Base-by-base conservation (phyloP, 257 asterid genomes). In the Solanum lignicaule region DNA sequence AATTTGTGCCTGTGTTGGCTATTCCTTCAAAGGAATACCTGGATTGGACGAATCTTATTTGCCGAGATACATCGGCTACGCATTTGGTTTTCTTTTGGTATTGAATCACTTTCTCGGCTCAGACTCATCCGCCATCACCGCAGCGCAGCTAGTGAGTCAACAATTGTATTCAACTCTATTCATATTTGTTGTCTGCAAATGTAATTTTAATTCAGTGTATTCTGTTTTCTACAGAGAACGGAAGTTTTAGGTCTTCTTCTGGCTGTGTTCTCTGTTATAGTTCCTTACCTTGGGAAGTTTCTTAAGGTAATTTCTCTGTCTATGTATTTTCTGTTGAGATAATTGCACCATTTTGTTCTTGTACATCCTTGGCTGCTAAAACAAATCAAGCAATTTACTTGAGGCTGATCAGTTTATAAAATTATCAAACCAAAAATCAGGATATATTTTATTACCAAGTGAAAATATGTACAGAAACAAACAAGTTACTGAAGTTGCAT, bases 21-120 rank as follows among this genome's bases (percentile, higher is more conserved):
- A 23, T 72, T 73, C 43, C 6, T 35, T n/a, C 39, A 21, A 84
- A 95, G 98, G 99, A 86, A 95, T 95, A 86, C 96, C 96, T 89
- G 99, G 99, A 48, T 89, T 95, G 87, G 99, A 95, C 86, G 99
- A 95, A 90, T 95, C 98, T 15, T 97, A 95, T 92, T 92, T 97
- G 89, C 98, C 99, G 88, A 93, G 98, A 93, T 97, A 93, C 93
- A 94, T 97, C 83, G 99, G 99, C 86, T 97, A 92, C 89, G 92
- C 93, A 87, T 95, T 95, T 90, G 99, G 99, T 85, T 91, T 93
- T 88, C 96, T 95, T 86, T 86, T 97, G 87, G 52, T 91, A 83
- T 87, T 94, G 92, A 97, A 97, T 90, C 98, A 95, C 90, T 96
- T 94, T 87, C 88, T 89, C 87, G 98, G 96, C 87, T 91, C 94